A percentile compares a stretch with the other conserved stretches of the same genome.
These are phyloP conservation scores for Sungouiozyma intestinalis DNA, from an alignment of 805 yeast genomes.

Conservation along the genomic window DNA sequence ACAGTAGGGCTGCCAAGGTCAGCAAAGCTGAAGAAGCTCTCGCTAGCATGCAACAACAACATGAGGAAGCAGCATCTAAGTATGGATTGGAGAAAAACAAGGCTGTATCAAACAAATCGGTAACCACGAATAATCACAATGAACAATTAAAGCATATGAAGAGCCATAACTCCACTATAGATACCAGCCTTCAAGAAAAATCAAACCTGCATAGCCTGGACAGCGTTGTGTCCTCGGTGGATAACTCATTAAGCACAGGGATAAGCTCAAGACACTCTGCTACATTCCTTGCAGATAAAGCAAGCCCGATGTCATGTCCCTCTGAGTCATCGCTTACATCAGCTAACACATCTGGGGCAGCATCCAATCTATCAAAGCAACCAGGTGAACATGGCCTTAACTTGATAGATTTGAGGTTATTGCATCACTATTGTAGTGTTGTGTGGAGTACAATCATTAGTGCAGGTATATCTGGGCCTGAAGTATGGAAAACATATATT, in stretches of 20 bases:
- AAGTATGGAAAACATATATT: conserved; percentile 80
- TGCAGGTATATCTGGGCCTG: conserved; percentile 74
- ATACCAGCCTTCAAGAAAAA: too few species aligned
- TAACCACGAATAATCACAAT: not conserved
- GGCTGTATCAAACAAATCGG: not conserved
- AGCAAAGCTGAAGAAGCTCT: conserved; percentile 23
- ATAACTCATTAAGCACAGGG: too few species aligned
- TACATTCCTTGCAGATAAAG: not conserved
- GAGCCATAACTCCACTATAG: too few species aligned
- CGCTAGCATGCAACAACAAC: conserved; percentile 26
- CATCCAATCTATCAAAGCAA: conserved; percentile 4
- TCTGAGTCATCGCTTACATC: not conserved
- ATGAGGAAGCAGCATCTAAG: conserved; percentile 12
- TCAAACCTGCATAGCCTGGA: too few species aligned
- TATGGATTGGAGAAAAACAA: conserved; percentile 4
- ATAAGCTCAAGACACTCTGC: too few species aligned
- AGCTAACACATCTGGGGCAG: conserved; percentile 1
- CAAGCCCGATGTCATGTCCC: not conserved
- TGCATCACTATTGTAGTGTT: conserved; percentile 77
- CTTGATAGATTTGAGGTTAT: conserved; percentile 65
- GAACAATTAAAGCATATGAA: conserved; percentile 1
- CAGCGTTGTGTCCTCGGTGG: too few species aligned
- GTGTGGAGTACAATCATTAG: conserved; percentile 84
- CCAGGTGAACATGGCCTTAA: conserved; percentile 36
- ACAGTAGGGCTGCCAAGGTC: conserved; percentile 17